Conservation (phyloP, 176 grass and related monocot genomes). For the Areca catechu region DNA sequence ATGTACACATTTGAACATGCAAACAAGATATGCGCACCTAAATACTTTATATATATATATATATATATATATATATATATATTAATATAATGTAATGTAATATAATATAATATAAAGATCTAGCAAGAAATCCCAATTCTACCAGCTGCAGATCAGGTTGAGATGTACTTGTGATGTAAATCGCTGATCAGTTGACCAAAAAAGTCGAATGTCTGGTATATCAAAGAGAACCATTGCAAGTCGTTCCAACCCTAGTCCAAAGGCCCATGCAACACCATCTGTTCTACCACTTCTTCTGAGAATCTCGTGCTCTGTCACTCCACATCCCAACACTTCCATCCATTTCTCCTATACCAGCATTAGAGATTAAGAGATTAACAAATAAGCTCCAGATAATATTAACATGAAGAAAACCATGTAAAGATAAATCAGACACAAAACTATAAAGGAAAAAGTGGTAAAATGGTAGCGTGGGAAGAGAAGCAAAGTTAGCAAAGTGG, state of each 20-base stretch:
- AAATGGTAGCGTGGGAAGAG: too few relatives aligned
- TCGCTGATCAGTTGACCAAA: constrained; percentile 82
- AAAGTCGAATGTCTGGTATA: constrained; percentile 75
- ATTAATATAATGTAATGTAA: too few relatives aligned
- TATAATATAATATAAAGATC: too few relatives aligned
- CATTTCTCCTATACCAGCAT: constrained; percentile 57
- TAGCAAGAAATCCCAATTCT: not conserved
- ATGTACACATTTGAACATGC: not conserved
- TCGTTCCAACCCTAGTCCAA: constrained; percentile 81
- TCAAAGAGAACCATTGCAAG: constrained; percentile 90
- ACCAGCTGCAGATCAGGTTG: not conserved
- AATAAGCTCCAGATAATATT: not conserved
- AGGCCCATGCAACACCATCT: constrained; percentile 87
- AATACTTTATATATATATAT: not conserved
- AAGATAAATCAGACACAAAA: not conserved
- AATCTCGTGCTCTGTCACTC: constrained; percentile 91
- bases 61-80: too few relatives aligned
- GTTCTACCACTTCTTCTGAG: constrained; percentile 65
- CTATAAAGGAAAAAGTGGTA: too few relatives aligned
- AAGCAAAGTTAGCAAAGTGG: too few relatives aligned
- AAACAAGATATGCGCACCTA: not conserved
- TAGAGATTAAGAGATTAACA: not conserved
- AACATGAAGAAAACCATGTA: not conserved
- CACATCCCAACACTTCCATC: constrained; percentile 95
- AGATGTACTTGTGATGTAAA: constrained; percentile 77